These are phyloP conservation scores for Rhizopogon vesiculosus DNA, from an alignment of 768 basidiomycete species.

Conservation along the genomic window DNA sequence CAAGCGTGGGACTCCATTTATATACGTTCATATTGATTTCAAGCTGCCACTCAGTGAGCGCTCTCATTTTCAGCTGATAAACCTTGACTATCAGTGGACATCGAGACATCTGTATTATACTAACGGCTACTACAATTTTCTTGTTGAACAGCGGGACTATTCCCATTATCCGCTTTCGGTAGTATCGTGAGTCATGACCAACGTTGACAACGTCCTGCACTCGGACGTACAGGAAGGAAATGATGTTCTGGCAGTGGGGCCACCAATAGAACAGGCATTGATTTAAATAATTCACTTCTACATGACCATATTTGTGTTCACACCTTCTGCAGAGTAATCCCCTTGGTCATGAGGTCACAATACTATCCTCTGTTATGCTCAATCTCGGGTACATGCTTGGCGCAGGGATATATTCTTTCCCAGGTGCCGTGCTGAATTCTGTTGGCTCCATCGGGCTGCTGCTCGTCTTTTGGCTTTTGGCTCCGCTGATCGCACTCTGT, in stretches of 20 bases:
- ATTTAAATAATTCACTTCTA: not conserved
- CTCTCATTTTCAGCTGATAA: too few species aligned
- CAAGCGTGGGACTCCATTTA: too few species aligned
- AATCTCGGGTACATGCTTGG: constrained; percentile 3
- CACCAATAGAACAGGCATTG: constrained; percentile 2
- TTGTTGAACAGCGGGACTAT: too few species aligned
- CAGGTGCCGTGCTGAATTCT: constrained; percentile 2
- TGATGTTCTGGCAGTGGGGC: not conserved
- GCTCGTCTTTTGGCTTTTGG: not conserved
- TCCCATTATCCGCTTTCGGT: too few species aligned
- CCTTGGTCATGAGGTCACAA: constrained; percentile 2
- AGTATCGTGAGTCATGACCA: too few species aligned
- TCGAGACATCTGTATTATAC: too few species aligned
- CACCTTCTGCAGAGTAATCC: not conserved
- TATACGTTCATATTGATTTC: too few species aligned
- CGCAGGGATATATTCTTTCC: constrained; percentile 4
- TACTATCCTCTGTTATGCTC: constrained; percentile 2
- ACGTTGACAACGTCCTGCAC: too few species aligned
- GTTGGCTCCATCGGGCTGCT: constrained; percentile 2
- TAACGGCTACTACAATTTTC: too few species aligned
- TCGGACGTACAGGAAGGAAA: too few species aligned
- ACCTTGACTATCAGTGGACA: too few species aligned
- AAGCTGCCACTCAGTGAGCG: too few species aligned
- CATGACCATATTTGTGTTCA: not conserved
- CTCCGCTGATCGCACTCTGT: constrained; percentile 2